These are phyloP conservation scores for Arthromyces matolae DNA, from an alignment of 768 basidiomycete species.

Conservation along the genomic window DNA sequence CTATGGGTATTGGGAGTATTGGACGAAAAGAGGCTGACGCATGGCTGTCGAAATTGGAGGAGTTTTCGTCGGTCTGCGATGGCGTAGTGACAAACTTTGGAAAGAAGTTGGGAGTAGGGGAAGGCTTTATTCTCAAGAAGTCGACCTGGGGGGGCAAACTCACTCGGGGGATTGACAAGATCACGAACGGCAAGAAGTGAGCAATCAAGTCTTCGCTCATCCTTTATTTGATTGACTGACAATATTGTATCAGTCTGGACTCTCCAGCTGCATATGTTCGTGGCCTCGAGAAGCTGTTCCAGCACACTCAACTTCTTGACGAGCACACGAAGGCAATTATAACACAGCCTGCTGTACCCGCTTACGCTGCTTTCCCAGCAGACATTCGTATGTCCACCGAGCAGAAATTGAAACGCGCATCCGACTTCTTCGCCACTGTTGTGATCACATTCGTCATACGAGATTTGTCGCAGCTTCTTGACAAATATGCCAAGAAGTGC, in stretches of 20 bases:
- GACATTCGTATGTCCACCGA: slow-evolving; percentile 66
- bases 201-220: slow-evolving; percentile 19
- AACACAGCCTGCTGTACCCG: slow-evolving; percentile 61
- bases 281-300: slow-evolving; percentile 70
- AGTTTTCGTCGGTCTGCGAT: slow-evolving; percentile 76
- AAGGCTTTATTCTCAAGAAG: slow-evolving; percentile 83
- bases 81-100: slow-evolving; percentile 77
- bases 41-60: slow-evolving; percentile 77
- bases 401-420: slow-evolving; percentile 70
- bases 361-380: slow-evolving; percentile 66
- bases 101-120: slow-evolving; percentile 85
- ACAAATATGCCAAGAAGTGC: slow-evolving; percentile 92
- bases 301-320: slow-evolving; percentile 75
- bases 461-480: slow-evolving; percentile 79
- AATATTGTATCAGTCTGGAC: slow-evolving; percentile 57
- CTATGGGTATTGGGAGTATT: slow-evolving; percentile 71
- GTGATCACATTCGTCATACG: slow-evolving; percentile 87
- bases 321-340: slow-evolving; percentile 78
- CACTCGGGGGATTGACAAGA: slow-evolving; percentile 73
- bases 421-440: slow-evolving; percentile 90
- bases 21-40: slow-evolving; percentile 74
- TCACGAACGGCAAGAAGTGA: slow-evolving; percentile 88
- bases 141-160: slow-evolving; percentile 74
- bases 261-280: slow-evolving; percentile 83
- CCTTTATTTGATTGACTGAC: slow-evolving; percentile 16